These are phyloP conservation scores for Chlamydomonas asymmetrica DNA, from an alignment of 139 green algal genomes.

Conservation along the genomic window DNA sequence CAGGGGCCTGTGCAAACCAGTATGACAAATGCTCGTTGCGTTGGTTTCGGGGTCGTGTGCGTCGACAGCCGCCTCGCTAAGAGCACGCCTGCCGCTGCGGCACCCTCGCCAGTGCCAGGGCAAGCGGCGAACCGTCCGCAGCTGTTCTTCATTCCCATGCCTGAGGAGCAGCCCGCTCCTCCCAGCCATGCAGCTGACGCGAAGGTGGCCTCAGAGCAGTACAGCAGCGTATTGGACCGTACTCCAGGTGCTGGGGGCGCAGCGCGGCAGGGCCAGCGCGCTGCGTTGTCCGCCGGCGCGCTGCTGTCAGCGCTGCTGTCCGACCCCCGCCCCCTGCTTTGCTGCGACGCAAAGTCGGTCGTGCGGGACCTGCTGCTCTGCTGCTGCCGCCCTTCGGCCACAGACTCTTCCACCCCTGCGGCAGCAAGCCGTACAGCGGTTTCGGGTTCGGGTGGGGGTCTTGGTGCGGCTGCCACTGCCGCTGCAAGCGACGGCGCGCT, in stretches of 20 bases:
- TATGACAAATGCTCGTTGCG: no score
- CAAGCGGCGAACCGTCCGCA: background rate
- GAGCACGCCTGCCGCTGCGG: background rate
- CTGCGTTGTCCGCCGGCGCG: background rate
- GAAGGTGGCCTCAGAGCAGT: slow-evolving; percentile 6
- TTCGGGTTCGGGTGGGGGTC: background rate
- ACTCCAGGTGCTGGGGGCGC: background rate
- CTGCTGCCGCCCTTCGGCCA: background rate
- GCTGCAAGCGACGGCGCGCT: no score
- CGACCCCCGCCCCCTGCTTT: slow-evolving; percentile 5
- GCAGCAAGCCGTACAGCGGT: background rate
- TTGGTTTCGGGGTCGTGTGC: background rate
- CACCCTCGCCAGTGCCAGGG: background rate
- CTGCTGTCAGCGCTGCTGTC: background rate
- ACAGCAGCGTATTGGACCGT: background rate
- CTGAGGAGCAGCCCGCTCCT: no score
- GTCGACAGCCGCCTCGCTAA: background rate
- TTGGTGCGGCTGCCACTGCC: slow-evolving; percentile 1
- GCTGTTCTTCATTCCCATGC: slow-evolving; percentile 8
- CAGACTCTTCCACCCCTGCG: background rate
- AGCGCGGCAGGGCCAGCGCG: background rate
- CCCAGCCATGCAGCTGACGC: no score
- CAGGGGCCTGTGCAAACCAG: background rate
- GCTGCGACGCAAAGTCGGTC: slow-evolving; percentile 20
- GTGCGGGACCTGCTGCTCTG: background rate